Conservation (phyloP, 805 yeast species). For the Yarrowia osloensis region DNA sequence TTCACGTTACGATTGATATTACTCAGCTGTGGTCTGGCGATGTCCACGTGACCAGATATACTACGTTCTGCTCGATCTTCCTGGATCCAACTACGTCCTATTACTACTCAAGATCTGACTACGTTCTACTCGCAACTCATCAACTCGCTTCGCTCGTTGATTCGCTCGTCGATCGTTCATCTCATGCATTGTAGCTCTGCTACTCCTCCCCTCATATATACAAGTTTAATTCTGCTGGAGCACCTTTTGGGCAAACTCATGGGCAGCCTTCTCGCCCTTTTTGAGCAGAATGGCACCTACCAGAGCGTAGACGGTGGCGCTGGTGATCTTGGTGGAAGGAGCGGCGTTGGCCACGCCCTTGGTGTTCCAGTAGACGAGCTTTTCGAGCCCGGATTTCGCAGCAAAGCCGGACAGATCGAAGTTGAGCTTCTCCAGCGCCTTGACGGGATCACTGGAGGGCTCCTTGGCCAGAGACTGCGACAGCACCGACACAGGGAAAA, state of each 20-base stretch:
- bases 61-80: no score
- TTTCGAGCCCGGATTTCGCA: neutral
- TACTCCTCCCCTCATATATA: conserved; percentile 3
- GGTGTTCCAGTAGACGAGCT: conserved; percentile 22
- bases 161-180: neutral
- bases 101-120: no score
- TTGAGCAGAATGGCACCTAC: conserved; percentile 67
- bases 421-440: neutral
- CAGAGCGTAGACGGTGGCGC: conserved; percentile 47
- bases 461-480: neutral
- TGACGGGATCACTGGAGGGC: neutral
- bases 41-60: no score
- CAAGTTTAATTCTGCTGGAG: neutral
- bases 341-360: neutral
- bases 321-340: conserved; percentile 9
- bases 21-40: no score
- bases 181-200: no score
- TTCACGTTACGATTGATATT: no score
- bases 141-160: neutral
- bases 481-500: conserved; percentile 34
- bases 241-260: conserved; percentile 3
- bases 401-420: neutral
- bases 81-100: no score
- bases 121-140: no score
- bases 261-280: conserved; percentile 52